phyloP scores from a whole-genome alignment of 306 rosid genomes.

The Hylodesmum podocarpum region DNA sequence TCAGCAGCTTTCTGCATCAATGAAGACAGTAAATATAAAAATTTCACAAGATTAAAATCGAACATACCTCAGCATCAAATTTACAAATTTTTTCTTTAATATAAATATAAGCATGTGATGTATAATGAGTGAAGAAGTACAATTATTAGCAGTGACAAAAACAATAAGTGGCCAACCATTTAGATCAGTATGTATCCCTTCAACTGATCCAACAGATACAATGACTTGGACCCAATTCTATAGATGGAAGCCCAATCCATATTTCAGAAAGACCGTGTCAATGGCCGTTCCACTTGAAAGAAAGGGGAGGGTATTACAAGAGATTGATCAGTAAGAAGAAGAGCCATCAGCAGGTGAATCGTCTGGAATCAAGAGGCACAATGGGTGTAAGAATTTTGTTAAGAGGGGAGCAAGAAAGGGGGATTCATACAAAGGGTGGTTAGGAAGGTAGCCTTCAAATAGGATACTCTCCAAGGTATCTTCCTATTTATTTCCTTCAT shows the following conservation, averaged over 20 bases:
- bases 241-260: slow-evolving; percentile 12
- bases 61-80: not conserved
- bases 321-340: not conserved
- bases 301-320: not conserved
- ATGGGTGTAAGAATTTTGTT: not conserved
- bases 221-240: not conserved
- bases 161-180: slow-evolving; percentile 6
- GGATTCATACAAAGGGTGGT: not conserved
- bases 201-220: not conserved
- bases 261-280: not conserved
- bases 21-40: slow-evolving; percentile 19
- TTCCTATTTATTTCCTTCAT: not conserved
- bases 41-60: slow-evolving; percentile 28
- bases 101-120: not conserved
- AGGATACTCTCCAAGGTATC: not conserved
- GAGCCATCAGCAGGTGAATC: not conserved
- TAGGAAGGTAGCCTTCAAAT: not conserved
- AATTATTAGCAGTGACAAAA: not conserved
- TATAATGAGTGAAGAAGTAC: not conserved
- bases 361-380: not conserved
- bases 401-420: not conserved
- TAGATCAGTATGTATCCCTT: slow-evolving; percentile 17
- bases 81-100: not conserved
- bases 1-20: slow-evolving; percentile 86
- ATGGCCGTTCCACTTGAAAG: not conserved